These are phyloP conservation scores for Oropetium thomaeum DNA, from an alignment of 176 grass and related monocot genomes.

Conservation along the genomic window DNA sequence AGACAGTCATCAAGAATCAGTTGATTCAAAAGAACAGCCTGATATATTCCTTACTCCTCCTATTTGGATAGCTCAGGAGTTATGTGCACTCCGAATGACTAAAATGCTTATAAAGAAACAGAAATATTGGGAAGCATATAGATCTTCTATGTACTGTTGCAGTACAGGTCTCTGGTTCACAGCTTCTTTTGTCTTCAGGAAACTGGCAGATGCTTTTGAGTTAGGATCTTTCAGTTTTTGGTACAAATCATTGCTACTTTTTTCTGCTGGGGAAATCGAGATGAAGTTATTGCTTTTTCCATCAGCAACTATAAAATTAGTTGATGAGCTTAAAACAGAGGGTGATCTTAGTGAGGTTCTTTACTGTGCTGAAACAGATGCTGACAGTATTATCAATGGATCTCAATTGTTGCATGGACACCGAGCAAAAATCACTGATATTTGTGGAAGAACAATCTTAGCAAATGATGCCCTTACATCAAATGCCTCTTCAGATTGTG, in stretches of 20 bases:
- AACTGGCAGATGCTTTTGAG: conserved; percentile 59
- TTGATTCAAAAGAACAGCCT: conserved; percentile 3
- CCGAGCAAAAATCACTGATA: conserved; percentile 46
- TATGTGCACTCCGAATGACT: conserved; percentile 44
- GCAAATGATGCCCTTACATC: conserved; percentile 48
- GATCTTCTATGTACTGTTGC: conserved; percentile 73
- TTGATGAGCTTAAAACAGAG: conserved; percentile 62
- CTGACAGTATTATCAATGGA: conserved; percentile 2
- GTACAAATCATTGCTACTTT: conserved; percentile 71
- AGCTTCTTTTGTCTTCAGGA: conserved; percentile 74
- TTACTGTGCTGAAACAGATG: conserved; percentile 42
- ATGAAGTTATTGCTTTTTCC: conserved; percentile 77
- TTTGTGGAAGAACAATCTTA: conserved; percentile 61
- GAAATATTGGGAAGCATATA: conserved; percentile 84
- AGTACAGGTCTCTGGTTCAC: conserved; percentile 75
- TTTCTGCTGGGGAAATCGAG: conserved; percentile 74
- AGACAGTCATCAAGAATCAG: conserved; percentile 30
- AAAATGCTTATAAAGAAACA: conserved; percentile 60
- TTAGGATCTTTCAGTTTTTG: conserved; percentile 54
- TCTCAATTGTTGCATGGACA: conserved; percentile 41
- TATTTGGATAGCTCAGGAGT: conserved; percentile 60
- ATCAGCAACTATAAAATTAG: conserved; percentile 51
- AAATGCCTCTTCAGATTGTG: conserved; percentile 26
- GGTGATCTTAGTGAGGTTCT: conserved; percentile 34
- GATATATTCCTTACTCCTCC: conserved; percentile 18